phyloP scores from a whole-genome alignment of 139 green algal species.

The Mesotaenium endlicherianum region DNA sequence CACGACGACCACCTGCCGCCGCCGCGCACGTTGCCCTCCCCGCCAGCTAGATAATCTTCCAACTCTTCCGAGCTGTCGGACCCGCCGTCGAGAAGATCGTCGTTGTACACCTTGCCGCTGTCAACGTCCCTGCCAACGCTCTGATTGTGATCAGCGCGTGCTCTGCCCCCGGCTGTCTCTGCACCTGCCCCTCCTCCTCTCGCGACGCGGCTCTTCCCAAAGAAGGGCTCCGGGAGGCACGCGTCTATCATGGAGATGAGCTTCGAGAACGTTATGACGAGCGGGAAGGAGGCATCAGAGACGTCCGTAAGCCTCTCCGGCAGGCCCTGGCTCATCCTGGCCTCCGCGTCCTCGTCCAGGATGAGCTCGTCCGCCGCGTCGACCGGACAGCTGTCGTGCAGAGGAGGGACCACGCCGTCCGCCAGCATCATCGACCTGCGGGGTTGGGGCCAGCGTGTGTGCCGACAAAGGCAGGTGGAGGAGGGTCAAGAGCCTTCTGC shows the following conservation, averaged over 20 bases:
- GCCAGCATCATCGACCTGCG: background rate
- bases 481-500: background rate
- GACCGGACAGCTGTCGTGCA: background rate
- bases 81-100: too few species aligned
- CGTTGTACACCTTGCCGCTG: too few species aligned
- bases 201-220: too few species aligned
- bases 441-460: background rate
- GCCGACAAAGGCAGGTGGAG: background rate
- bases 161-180: background rate
- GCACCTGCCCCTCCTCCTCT: background rate
- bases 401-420: background rate
- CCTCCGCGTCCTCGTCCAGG: constrained; percentile 28
- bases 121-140: too few species aligned
- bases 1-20: too few species aligned
- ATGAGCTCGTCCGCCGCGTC: background rate
- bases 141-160: background rate
- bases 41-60: too few species aligned
- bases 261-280: constrained; percentile 68
- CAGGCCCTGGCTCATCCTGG: constrained; percentile 8
- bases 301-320: constrained; percentile 12
- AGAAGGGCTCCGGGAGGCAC: constrained; percentile 63
- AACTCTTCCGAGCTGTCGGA: too few species aligned
- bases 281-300: constrained; percentile 57
- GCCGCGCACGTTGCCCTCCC: too few species aligned
- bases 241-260: constrained; percentile 70